These are phyloP conservation scores for Dictyophora rubrovolvata DNA, from an alignment of 768 basidiomycete species.

Conservation along the genomic window DNA sequence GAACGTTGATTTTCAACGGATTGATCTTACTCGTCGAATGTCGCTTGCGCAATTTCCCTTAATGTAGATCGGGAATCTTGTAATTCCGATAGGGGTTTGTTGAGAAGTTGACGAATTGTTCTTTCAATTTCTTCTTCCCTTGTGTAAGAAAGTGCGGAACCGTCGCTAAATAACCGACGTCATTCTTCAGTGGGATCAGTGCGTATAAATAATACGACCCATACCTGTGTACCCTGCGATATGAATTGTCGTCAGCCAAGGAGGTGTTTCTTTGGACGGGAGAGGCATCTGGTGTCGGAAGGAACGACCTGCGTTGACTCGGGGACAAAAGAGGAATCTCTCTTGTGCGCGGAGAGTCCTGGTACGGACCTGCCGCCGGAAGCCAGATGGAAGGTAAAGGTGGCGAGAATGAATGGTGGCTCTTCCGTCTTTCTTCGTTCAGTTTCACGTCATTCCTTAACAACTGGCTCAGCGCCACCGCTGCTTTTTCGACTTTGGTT, in stretches of 20 bases:
- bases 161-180: background rate
- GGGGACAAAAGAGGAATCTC: background rate
- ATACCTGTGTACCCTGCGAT: background rate
- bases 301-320: background rate
- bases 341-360: background rate
- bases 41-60: background rate
- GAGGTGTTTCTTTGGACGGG: background rate
- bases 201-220: background rate
- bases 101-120: background rate
- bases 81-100: background rate
- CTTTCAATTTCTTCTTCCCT: background rate
- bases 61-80: background rate
- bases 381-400: background rate
- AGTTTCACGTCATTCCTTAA: background rate
- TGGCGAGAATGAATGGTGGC: background rate
- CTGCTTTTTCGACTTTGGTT: background rate
- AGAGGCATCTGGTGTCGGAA: background rate
- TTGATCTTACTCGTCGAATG: background rate
- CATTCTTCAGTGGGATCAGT: background rate
- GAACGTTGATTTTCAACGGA: background rate
- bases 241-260: background rate
- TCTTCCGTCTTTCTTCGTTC: background rate
- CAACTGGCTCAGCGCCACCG: background rate
- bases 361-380: background rate
- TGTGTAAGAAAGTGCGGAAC: background rate